Conservation (phyloP, 23 red algal species). For the Gracilaria domingensis region DNA sequence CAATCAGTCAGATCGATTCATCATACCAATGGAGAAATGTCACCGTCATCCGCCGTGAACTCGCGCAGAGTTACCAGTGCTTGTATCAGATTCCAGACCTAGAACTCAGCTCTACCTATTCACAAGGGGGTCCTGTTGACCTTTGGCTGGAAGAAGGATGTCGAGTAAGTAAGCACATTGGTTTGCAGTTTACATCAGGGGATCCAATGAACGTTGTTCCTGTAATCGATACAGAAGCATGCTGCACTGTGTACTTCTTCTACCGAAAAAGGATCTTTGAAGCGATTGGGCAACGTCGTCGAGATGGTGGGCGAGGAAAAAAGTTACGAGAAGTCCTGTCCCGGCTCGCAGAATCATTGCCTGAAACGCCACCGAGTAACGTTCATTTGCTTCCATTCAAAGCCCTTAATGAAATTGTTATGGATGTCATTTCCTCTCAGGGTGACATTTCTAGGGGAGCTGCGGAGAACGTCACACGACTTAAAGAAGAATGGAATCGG, state of each 20-base stretch:
- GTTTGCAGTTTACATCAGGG: conserved; percentile 53
- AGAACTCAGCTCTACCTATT: conserved; percentile 5
- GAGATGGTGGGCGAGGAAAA: conserved; percentile 59
- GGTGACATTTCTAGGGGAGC: conserved; percentile 55
- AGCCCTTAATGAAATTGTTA: conserved; percentile 54
- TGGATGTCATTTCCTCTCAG: conserved; percentile 48
- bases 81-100: conserved; percentile 69
- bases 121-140: conserved; percentile 4
- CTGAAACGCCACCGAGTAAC: conserved; percentile 43
- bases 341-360: conserved; percentile 55
- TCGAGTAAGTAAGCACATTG: conserved; percentile 65
- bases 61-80: conserved; percentile 67
- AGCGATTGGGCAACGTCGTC: conserved; percentile 55
- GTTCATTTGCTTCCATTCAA: conserved; percentile 62
- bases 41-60: conserved; percentile 43
- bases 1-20: conserved; percentile 8
- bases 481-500: conserved; percentile 67
- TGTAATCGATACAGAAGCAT: conserved; percentile 58
- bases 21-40: conserved; percentile 44
- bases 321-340: conserved; percentile 57
- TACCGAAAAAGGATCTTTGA: conserved; percentile 70
- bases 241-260: conserved; percentile 55
- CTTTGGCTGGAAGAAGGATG: conserved; percentile 65
- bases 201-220: conserved; percentile 29
- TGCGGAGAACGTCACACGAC: conserved; percentile 51